Base-by-base conservation (phyloP, 2,329 filamentous ascomycete genomes). In the Fusarium acutatum region DNA sequence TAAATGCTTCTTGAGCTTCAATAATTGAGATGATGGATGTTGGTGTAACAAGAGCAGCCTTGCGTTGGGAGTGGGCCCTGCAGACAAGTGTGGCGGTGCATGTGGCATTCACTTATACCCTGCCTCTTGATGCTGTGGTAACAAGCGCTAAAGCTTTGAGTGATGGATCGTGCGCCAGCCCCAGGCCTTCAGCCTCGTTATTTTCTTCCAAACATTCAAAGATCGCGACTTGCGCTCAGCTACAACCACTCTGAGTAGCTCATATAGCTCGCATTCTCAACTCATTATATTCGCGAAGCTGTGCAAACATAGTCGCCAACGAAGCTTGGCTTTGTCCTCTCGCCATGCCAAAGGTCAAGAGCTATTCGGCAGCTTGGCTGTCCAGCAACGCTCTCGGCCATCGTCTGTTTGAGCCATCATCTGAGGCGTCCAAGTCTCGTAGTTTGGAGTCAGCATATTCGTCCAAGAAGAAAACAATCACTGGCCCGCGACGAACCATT, bases 321-420 rank as follows among this genome's bases (percentile, higher is more conserved):
- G 28, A 52, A 64, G 50, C 64, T 46, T 37, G 49, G 60, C 49
- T 44, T 54, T 58, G 61, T 52, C 52, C 47, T 60, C 40, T 66
- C 56, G 69, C 80, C 67, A 98, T 98, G 96, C 94, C 94, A 41
- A 95, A 93, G 83, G 90, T 97, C 79, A 91, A 93, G 80, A 91
- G 91, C 81, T 96, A 95, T 83, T 95, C 94, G 79, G 95, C 96
- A 63, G 86, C 91, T 75, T 99, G 95, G 94, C 91, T 99, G 64
- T 91, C 92, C 71, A 89, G 91, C 78, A 92, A 93, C 57, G 91
- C 91, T 60, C 91, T 93, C 26, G 96, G 94, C 70, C 92, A 93
- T 81, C 88, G 91, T 65, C 87, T 98, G 78, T 98, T 98, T 83
- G 87, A 86, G 70, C 84, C 88, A 6, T 80, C 83, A 7, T 67